Evolutionary conservation across 768 basidiomycete species (phyloP), one percentile per base, ranked within the genome.

Genomic region (Lentinula lateritia): DNA sequence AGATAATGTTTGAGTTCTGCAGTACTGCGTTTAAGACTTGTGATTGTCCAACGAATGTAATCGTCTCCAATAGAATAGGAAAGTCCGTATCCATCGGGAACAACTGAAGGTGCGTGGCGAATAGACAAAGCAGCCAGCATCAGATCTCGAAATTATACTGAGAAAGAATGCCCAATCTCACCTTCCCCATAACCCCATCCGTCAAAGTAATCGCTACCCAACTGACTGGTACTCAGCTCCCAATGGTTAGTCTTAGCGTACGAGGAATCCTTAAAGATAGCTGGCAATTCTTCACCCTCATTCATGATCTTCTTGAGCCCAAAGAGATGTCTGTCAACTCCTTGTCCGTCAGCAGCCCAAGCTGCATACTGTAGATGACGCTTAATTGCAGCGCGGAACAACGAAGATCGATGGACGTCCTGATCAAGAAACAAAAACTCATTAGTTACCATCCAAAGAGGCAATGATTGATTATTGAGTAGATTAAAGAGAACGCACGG

Each of bases 101-200:
- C 95, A 34, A 98, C 95, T 90, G 23, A 32, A 52, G 28, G 46
- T 13, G 46, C 20, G 45, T 16, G 36, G 50, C 45, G 16, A 32
- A 57, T 18, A 35, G 2, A n/a, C 5, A 28, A 23, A 28, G 20
- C 46, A 18, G 8, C 46, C 16, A 8, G 10, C 36, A 35, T 35
- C 34, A 39, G 32, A n/a, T 39, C 15, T 23, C 6, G 6, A 34
- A 53, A 28, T 28, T 4, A 13, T n/a, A 35, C 28, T 6, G 34
- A 53, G 4, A 6, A 1, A 23, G 34, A 53, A 35, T 36, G 34
- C 20, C 7, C 32, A 28, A 28, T 34, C 82, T 65, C 62, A 92
- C 92, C 92, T 82, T 96, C 93, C 7, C 95, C 94, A 70, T 98
- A 98, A 13, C 96, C 97, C 96, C 96, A 98, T 20, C 94, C 94